Evolutionary conservation across 495 filamentous ascomycete species (phyloP).

Genomic region (Parathielavia appendiculata): DNA sequence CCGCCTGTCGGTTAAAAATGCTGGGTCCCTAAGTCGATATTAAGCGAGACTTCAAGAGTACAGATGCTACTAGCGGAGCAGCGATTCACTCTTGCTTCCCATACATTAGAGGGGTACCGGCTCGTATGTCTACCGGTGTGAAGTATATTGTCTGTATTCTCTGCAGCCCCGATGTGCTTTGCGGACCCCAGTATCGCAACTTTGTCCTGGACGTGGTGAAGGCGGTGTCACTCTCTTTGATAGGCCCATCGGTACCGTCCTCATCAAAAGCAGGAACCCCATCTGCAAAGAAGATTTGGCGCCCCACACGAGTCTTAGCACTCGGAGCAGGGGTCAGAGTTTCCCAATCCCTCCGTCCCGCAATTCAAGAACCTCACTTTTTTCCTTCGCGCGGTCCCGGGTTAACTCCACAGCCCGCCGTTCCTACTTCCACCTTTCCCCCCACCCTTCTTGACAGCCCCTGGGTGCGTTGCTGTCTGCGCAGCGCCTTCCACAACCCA

Average conservation of each 20-base stretch:
- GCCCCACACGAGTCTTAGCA: neutral
- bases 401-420: constrained; percentile 8
- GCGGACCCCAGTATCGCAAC: neutral
- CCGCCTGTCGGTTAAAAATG: neutral
- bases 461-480: neutral
- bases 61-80: too few species aligned
- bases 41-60: too few species aligned
- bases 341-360: constrained; percentile 10
- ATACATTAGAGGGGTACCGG: too few species aligned
- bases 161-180: too few species aligned
- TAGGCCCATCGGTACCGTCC: neutral
- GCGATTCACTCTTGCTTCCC: too few species aligned
- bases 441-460: constrained; percentile 3
- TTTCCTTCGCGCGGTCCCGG: constrained; percentile 4
- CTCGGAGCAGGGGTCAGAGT: constrained; percentile 8
- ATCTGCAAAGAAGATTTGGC: constrained; percentile 11
- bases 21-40: too few species aligned
- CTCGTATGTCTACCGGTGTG: neutral
- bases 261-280: neutral
- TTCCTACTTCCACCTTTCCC: constrained; percentile 9
- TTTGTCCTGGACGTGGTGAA: neutral
- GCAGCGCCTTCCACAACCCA: neutral
- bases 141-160: neutral
- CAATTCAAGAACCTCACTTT: constrained; percentile 8
- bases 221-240: neutral